Evolutionary conservation across 2,329 filamentous ascomycete genomes (phyloP), one percentile per base, ranked within the genome.

Genomic region (Colletotrichum musicola): DNA sequence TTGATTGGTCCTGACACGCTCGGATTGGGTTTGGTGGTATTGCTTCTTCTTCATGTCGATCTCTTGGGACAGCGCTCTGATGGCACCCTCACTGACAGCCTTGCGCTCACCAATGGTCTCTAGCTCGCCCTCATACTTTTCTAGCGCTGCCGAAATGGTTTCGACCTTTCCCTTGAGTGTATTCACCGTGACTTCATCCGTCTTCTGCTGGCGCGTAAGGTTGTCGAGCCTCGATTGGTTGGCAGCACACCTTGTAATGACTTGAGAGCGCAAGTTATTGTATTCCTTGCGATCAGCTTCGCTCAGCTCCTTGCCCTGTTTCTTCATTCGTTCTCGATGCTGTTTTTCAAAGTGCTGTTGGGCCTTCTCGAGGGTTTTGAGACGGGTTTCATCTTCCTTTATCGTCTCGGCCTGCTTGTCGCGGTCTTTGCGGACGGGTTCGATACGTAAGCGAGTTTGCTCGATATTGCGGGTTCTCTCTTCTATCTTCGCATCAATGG

Each of bases 161-260:
- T 97, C 94, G 38, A 98, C 91, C 77, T 94, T 97, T 75, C 93
- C 93, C 79, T 93, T 95, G 71, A 98, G 84, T 71, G 92, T 97
- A 75, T 93, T 95, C 69, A 95, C 92, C 0, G 94, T 96, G 68
- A 97, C 94, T 71, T 95, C 92, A 75, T 98, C 95, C 0, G 94
- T 96, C 80, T 95, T 97, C 70, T 94, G 86, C 76, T 98, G 94
- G 22, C 95, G 93, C 64, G 90, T 88, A n/a, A 98, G 87, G 71
- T 94, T 93, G 79, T 97, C 93, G 46, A 97, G 86, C 73, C 93
- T 93, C 72, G 91, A 88, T 76, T 96, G 93, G 74, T 97, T 93
- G 9, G 89, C 87, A 7, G 94, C 92, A 30, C 93, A 92, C 72
- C 91, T 92, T 72, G 93, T 90, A 78, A 93, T 94, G 69, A 97